Percentiles rank a stretch among this genome's conserved stretches.
Conservation (phyloP, 139 green algal species). For the Eudorina sp. region DNA sequence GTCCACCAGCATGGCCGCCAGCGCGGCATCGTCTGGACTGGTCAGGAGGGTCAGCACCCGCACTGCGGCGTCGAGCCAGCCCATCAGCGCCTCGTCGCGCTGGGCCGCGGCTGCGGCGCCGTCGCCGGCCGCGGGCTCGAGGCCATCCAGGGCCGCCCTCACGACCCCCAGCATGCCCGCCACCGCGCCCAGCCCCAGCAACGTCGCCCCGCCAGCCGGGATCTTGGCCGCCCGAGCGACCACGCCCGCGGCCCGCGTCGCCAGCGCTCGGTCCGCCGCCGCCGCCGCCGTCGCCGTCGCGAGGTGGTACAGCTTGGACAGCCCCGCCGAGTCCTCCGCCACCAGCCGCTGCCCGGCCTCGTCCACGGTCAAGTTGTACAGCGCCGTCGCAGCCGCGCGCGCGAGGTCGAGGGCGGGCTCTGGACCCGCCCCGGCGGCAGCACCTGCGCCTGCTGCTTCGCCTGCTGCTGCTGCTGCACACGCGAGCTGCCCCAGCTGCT, state of each 20-base stretch:
- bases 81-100: neutral
- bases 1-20: constrained; percentile 4
- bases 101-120: neutral
- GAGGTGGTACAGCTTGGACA: neutral
- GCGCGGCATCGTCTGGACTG: neutral
- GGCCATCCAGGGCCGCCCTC: neutral
- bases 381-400: constrained; percentile 43
- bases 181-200: constrained; percentile 33
- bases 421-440: too few relatives aligned
- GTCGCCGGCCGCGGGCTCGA: neutral
- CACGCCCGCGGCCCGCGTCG: constrained; percentile 34
- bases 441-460: neutral
- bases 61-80: constrained; percentile 47
- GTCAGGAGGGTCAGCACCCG: constrained; percentile 51
- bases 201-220: neutral
- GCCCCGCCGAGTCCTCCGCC: neutral
- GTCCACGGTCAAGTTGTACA: constrained; percentile 66
- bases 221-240: constrained; percentile 35
- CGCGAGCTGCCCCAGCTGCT: constrained; percentile 14
- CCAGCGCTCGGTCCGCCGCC: neutral
- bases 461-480: neutral
- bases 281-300: too few relatives aligned
- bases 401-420: neutral
- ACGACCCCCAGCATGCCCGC: neutral
- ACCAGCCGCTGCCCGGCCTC: constrained; percentile 51